Evolutionary conservation across 108 stramenopile species (phyloP).

Genomic region (Discostella pseudostelligera): DNA sequence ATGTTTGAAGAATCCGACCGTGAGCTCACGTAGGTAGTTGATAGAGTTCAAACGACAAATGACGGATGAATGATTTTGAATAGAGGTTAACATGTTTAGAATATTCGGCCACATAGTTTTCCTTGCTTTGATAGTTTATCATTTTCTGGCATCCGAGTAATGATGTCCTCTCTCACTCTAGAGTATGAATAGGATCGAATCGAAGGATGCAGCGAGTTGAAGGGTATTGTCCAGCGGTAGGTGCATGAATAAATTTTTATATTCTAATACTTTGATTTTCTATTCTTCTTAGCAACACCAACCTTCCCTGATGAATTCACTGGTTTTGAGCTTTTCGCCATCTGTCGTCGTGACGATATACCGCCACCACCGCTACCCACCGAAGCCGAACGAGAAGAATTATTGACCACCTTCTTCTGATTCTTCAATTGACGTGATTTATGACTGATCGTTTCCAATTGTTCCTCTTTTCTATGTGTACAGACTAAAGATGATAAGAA

Average conservation of each 20-base stretch:
- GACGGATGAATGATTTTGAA: background rate
- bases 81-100: too few species aligned
- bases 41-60: background rate
- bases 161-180: too few species aligned
- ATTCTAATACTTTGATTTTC: conserved; percentile 13
- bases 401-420: background rate
- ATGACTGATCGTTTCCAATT: conserved; percentile 4
- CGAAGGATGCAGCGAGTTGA: too few species aligned
- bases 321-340: background rate
- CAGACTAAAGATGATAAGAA: conserved; percentile 8
- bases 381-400: conserved; percentile 2
- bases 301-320: background rate
- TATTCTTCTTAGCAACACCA: background rate
- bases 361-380: background rate
- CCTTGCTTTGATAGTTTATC: too few species aligned
- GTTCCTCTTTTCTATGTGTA: conserved; percentile 1
- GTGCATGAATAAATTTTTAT: too few species aligned
- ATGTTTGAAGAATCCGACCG: background rate
- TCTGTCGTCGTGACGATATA: background rate
- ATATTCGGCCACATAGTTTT: too few species aligned
- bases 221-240: too few species aligned
- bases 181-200: too few species aligned
- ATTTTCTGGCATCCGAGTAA: too few species aligned
- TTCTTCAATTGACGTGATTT: conserved; percentile 14
- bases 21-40: background rate